Evolutionary conservation across 371 early-diverging fungal species (phyloP).

Genomic region (Massospora cicadina): DNA sequence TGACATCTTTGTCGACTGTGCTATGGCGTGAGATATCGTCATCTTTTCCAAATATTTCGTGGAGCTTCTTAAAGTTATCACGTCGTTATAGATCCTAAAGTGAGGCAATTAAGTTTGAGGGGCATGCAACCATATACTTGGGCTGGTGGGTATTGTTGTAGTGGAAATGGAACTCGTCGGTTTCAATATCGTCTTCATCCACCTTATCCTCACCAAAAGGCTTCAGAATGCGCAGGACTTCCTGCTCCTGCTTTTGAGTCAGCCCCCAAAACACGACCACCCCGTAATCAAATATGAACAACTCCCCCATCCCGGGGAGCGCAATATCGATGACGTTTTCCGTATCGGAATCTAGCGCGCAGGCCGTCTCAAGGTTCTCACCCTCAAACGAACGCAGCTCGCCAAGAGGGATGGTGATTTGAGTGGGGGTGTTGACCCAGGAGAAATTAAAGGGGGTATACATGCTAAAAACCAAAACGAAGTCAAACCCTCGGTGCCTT

Average conservation of each 20-base stretch:
- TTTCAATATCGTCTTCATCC: conserved; percentile 55
- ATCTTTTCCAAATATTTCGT: conserved; percentile 64
- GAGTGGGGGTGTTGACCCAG: neutral
- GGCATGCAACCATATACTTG: conserved; percentile 24
- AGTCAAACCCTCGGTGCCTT: neutral
- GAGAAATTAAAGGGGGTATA: conserved; percentile 12
- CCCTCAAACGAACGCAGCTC: neutral
- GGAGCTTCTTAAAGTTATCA: conserved; percentile 48
- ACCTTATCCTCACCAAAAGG: conserved; percentile 44
- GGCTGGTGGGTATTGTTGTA: conserved; percentile 60
- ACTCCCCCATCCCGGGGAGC: conserved; percentile 41
- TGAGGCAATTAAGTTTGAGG: neutral
- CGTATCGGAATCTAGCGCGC: conserved; percentile 11
- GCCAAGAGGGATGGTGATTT: neutral
- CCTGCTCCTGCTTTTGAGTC: conserved; percentile 60
- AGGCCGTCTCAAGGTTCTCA: neutral
- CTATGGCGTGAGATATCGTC: conserved; percentile 69
- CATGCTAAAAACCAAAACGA: neutral
- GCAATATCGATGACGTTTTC: conserved; percentile 12
- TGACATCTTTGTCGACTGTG: conserved; percentile 75
- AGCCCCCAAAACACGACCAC: conserved; percentile 94
- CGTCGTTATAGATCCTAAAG: conserved; percentile 25
- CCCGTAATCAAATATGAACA: conserved; percentile 83
- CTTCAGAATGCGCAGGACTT: conserved; percentile 51
- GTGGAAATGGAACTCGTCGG: conserved; percentile 84